Percentiles rank a stretch among this genome's conserved stretches.
Conservation (phyloP, 208 protist genomes). For the Vickermania ingenoplastis region DNA sequence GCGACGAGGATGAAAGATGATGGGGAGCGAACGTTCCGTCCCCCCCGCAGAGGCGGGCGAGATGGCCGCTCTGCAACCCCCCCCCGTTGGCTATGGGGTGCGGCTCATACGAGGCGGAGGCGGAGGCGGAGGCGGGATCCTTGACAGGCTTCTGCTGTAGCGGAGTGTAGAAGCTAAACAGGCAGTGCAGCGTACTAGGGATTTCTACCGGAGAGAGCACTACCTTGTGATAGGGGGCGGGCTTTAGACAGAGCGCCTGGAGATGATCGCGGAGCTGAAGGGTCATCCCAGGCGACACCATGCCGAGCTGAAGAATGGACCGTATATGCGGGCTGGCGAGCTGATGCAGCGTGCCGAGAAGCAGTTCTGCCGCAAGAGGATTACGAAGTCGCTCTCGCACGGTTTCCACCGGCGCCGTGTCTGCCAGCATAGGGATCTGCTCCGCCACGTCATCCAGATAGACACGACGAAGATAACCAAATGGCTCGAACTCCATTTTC, state of each 20-base stretch:
- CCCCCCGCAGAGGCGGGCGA: not conserved
- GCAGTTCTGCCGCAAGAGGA: conserved; percentile 55
- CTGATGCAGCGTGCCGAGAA: conserved; percentile 79
- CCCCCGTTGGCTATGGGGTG: not conserved
- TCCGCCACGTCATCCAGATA: conserved; percentile 74
- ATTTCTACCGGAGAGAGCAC: conserved; percentile 59
- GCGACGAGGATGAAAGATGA: not conserved
- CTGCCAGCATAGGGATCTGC: conserved; percentile 51
- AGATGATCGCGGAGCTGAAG: conserved; percentile 55
- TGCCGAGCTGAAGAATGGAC: conserved; percentile 71
- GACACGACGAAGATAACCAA: conserved; percentile 75
- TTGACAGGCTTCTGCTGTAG: conserved; percentile 11
- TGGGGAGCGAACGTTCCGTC: not conserved
- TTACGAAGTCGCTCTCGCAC: conserved; percentile 61
- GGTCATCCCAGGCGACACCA: conserved; percentile 70
- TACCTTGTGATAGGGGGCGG: conserved; percentile 44
- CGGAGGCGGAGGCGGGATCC: not conserved
- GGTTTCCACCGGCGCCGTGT: conserved; percentile 29
- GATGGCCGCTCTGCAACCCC: not conserved
- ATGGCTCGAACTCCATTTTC: conserved; percentile 78
- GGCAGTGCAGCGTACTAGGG: conserved; percentile 67
- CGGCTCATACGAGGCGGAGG: not conserved
- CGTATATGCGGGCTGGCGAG: conserved; percentile 72
- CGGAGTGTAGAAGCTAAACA: conserved; percentile 63
- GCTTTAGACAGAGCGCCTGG: conserved; percentile 69